phyloP scores from a whole-genome alignment of 148 eudicot genomes.

The Spergularia marina region DNA sequence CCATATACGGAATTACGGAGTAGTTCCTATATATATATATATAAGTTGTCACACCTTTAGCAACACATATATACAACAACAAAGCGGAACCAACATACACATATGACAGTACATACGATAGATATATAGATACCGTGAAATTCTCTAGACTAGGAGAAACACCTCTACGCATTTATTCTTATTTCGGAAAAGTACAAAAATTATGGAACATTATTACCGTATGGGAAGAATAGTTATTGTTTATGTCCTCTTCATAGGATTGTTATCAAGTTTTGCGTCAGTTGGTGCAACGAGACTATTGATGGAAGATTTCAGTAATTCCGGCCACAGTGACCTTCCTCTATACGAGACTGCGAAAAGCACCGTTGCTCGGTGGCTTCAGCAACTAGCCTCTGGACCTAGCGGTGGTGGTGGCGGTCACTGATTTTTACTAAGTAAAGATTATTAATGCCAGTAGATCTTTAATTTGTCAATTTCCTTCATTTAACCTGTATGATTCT shows the following conservation, averaged over 20 bases:
- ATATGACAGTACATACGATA: too few species aligned
- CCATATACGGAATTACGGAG: too few species aligned
- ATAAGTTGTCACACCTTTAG: too few species aligned
- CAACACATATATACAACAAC: too few species aligned
- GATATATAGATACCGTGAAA: too few species aligned
- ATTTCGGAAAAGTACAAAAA: neutral
- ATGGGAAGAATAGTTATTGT: neutral
- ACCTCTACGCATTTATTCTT: too few species aligned
- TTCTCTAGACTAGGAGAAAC: too few species aligned
- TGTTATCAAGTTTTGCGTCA: neutral
- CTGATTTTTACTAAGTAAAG: neutral
- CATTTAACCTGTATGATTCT: too few species aligned
- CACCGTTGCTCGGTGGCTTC: conserved; percentile 10
- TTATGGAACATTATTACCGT: neutral
- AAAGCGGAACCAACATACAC: too few species aligned
- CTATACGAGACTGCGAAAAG: neutral
- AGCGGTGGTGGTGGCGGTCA: conserved; percentile 15
- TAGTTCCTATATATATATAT: too few species aligned
- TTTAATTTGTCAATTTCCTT: too few species aligned
- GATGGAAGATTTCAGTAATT: neutral
- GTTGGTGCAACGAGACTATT: conserved; percentile 4
- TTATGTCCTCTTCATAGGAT: neutral
- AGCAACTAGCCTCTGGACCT: conserved; percentile 13
- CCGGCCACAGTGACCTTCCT: neutral
- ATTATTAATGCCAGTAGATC: too few species aligned